phyloP scores from a whole-genome alignment of 1,139 yeast genomes.

The Hansenula lynferdii region DNA sequence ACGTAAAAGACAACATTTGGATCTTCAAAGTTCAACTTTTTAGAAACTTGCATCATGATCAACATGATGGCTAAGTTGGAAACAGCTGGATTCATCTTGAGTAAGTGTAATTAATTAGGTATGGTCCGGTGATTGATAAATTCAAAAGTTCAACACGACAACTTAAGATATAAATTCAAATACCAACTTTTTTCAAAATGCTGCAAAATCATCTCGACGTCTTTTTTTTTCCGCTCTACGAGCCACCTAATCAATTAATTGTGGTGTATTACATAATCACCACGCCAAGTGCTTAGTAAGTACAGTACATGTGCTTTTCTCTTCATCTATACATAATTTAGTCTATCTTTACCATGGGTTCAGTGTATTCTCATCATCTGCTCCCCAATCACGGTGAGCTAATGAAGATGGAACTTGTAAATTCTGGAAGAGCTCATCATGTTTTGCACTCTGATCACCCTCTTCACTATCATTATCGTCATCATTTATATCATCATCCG shows the following conservation, averaged over 20 bases:
- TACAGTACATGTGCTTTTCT: too few relatives aligned
- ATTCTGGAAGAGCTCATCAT: conserved; percentile 42
- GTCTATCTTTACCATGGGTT: conserved; percentile 38
- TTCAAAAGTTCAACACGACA: too few relatives aligned
- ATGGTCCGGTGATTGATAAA: neutral
- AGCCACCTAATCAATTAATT: neutral
- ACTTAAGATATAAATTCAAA: neutral
- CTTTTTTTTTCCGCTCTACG: neutral
- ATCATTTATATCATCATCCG: conserved; percentile 18
- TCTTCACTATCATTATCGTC: conserved; percentile 5
- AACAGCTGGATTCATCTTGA: conserved; percentile 75
- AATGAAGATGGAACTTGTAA: conserved; percentile 46
- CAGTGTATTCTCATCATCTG: conserved; percentile 20
- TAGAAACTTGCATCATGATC: conserved; percentile 95
- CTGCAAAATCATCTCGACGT: conserved; percentile 1
- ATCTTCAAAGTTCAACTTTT: conserved; percentile 85
- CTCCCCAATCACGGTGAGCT: conserved; percentile 38
- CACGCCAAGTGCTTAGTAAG: neutral
- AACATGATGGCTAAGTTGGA: conserved; percentile 88
- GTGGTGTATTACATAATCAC: too few relatives aligned
- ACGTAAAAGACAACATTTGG: conserved; percentile 72
- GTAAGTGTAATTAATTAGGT: neutral
- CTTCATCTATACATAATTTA: too few relatives aligned
- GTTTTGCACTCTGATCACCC: conserved; percentile 25
- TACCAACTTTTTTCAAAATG: neutral